phyloP scores from a whole-genome alignment of 2,329 filamentous ascomycete species.

The Sporothrix humicola region DNA sequence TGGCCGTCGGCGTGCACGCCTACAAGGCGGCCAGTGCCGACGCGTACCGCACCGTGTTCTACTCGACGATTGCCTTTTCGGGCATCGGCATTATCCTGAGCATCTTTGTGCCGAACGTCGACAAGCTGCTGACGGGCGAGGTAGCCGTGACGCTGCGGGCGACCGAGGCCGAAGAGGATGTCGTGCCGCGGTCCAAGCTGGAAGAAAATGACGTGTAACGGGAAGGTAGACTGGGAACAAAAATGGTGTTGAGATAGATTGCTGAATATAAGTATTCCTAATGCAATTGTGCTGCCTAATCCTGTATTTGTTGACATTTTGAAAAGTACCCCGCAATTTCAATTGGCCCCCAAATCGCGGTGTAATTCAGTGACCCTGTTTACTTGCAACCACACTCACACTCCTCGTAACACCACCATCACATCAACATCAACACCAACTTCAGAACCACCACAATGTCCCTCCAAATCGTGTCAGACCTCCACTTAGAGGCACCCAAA shows the following conservation, averaged over 20 bases:
- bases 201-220: neutral
- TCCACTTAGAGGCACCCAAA: conserved; percentile 59
- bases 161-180: neutral
- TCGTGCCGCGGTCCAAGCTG: neutral
- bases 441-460: conserved; percentile 36
- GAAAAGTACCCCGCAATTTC: no score
- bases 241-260: no score
- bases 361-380: no score
- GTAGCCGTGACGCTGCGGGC: conserved; percentile 45
- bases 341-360: no score
- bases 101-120: conserved; percentile 45
- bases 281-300: no score
- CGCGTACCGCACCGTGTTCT: conserved; percentile 47
- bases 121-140: conserved; percentile 44
- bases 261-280: neutral
- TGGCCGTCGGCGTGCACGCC: conserved; percentile 42
- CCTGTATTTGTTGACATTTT: no score
- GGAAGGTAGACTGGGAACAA: neutral
- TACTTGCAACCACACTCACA: no score
- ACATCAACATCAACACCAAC: no score
- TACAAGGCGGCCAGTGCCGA: conserved; percentile 46
- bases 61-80: conserved; percentile 47
- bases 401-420: no score
- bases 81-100: conserved; percentile 44
- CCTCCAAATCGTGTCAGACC: conserved; percentile 60